Conservation (phyloP, 345 rosid species). For the Clarkia xantiana region DNA sequence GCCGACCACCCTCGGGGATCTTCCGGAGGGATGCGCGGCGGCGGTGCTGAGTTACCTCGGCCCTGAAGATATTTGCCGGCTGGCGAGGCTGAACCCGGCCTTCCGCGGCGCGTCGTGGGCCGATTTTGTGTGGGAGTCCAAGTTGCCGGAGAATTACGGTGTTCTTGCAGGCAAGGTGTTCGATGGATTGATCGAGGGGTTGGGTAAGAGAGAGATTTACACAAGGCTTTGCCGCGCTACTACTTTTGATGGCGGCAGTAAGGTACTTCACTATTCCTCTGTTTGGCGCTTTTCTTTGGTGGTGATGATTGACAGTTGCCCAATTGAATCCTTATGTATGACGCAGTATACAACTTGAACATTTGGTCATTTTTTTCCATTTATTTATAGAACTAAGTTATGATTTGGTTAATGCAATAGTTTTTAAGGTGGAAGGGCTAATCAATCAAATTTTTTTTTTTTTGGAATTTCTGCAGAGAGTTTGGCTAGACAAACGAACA, state of each 20-base stretch:
- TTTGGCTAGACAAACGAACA: conserved; percentile 66
- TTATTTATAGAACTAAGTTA: too few relatives aligned
- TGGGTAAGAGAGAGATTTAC: conserved; percentile 58
- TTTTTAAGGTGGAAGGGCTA: not conserved
- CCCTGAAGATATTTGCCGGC: conserved; percentile 72
- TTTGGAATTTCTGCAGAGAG: conserved; percentile 30
- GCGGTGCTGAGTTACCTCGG: conserved; percentile 43
- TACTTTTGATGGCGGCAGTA: conserved; percentile 54
- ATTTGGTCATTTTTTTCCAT: not conserved
- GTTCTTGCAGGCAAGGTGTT: conserved; percentile 36
- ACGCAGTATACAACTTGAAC: not conserved
- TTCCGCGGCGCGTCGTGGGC: conserved; percentile 92
- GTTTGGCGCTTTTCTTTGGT: not conserved
- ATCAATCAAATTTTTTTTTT: conserved; percentile 6
- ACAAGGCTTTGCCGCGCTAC: conserved; percentile 44
- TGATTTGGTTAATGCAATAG: too few relatives aligned
- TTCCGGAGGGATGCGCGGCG: conserved; percentile 84
- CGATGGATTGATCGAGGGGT: conserved; percentile 23
- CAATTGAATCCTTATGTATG: not conserved
- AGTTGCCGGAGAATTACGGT: conserved; percentile 57
- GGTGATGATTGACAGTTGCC: not conserved
- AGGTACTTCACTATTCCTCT: conserved; percentile 26
- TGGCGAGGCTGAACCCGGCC: conserved; percentile 58
- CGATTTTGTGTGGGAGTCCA: conserved; percentile 89
- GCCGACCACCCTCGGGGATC: conserved; percentile 46